A percentile compares a stretch with the other conserved stretches of the same genome.
phyloP scores from a whole-genome alignment of 176 grass and related monocot genomes.

The Elymus sibiricus region DNA sequence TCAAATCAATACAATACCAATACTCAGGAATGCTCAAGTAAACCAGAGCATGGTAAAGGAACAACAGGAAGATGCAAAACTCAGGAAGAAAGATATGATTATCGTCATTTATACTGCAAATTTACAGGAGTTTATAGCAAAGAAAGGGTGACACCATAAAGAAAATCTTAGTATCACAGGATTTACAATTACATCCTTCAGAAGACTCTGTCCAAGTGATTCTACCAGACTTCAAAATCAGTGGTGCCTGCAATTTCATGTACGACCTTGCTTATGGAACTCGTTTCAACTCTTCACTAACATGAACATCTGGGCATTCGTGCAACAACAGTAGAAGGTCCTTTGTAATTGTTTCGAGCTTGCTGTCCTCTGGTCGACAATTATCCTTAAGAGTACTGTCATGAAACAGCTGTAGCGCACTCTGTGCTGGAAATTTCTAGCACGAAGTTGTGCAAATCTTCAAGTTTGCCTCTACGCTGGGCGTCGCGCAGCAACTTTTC shows the following conservation, averaged over 20 bases:
- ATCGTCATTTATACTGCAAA: not conserved
- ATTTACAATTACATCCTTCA: conserved; percentile 2
- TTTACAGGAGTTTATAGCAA: not conserved
- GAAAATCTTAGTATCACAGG: not conserved
- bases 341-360: conserved; percentile 23
- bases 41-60: not conserved
- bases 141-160: not conserved
- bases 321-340: conserved; percentile 29
- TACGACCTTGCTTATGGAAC: not conserved
- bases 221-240: not conserved
- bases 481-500: conserved; percentile 36
- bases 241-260: not conserved
- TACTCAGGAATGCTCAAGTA: not conserved
- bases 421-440: conserved; percentile 35
- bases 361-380: conserved; percentile 17
- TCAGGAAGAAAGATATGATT: not conserved
- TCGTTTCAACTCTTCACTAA: conserved; percentile 12
- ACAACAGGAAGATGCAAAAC: not conserved
- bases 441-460: conserved; percentile 25
- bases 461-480: conserved; percentile 33
- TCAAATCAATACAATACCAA: not conserved
- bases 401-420: conserved; percentile 39
- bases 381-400: conserved; percentile 19
- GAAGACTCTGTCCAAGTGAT: not conserved
- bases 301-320: conserved; percentile 35